phyloP scores from a whole-genome alignment of 2,329 filamentous ascomycete genomes.

The Ophiobolus disseminans region DNA sequence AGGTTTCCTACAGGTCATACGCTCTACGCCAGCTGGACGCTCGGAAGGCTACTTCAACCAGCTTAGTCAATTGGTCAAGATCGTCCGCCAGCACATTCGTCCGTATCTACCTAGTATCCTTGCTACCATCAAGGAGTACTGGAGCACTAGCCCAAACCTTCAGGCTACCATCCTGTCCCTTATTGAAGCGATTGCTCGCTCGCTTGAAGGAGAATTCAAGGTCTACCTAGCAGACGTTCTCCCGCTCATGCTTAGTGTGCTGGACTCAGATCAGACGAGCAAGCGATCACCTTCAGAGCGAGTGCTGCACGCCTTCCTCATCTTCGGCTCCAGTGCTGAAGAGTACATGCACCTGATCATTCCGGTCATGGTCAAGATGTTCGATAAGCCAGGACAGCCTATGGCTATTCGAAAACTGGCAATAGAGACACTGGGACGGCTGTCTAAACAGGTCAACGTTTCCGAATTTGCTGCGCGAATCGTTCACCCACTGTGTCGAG shows the following conservation, averaged over 20 bases:
- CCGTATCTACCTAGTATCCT: constrained; percentile 89
- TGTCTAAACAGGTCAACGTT: constrained; percentile 95
- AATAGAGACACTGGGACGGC: constrained; percentile 92
- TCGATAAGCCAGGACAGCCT: constrained; percentile 86
- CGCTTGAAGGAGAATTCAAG: constrained; percentile 97
- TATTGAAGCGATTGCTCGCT: constrained; percentile 91
- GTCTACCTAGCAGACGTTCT: constrained; percentile 89
- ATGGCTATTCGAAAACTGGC: constrained; percentile 81
- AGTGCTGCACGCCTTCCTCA: constrained; percentile 91
- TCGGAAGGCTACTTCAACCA: constrained; percentile 98
- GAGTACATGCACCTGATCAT: constrained; percentile 99
- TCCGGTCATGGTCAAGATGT: constrained; percentile 90
- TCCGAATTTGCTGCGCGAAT: constrained; percentile 97
- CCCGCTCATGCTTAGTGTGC: constrained; percentile 90
- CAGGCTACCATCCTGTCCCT: constrained; percentile 91
- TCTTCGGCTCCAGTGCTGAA: constrained; percentile 94
- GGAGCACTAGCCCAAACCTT: constrained; percentile 79
- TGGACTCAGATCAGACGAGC: constrained; percentile 81
- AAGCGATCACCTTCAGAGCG: constrained; percentile 85
- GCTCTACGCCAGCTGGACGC: constrained; percentile 76
- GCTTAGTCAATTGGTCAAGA: constrained; percentile 87
- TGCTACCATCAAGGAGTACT: constrained; percentile 85
- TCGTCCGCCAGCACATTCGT: constrained; percentile 94
- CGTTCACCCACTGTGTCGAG: constrained; percentile 87
- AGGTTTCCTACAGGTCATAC: constrained; percentile 88